Evolutionary conservation across 169 alveolate genomes (phyloP).

Genomic region (Perkinsus olseni): DNA sequence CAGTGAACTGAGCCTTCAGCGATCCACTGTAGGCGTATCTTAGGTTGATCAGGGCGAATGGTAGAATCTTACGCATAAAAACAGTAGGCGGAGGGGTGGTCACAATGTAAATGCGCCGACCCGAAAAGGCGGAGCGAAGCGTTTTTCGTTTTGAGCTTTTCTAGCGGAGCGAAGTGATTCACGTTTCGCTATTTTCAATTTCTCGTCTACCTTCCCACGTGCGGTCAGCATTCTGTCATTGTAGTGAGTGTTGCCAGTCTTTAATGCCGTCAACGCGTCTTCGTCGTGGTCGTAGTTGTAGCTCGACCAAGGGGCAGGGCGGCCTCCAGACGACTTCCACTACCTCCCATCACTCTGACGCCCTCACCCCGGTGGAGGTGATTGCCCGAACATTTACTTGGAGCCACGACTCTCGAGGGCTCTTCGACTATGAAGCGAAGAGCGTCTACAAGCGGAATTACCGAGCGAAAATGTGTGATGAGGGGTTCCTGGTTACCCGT

Average conservation of each 20-base stretch:
- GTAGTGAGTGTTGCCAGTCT: too few species aligned
- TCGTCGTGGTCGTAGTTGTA: neutral
- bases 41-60: too few species aligned
- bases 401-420: conserved; percentile 51
- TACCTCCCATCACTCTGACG: neutral
- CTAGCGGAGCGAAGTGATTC: neutral
- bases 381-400: conserved; percentile 25
- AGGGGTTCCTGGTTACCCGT: conserved; percentile 19
- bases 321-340: neutral
- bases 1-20: too few species aligned
- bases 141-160: neutral
- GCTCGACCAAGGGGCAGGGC: neutral
- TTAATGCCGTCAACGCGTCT: neutral
- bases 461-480: conserved; percentile 32
- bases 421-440: conserved; percentile 51
- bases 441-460: conserved; percentile 43
- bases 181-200: neutral
- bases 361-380: neutral
- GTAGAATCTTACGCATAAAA: too few species aligned
- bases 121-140: neutral
- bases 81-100: too few species aligned
- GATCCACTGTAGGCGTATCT: too few species aligned
- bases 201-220: neutral
- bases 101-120: too few species aligned
- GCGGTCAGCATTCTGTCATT: too few species aligned